phyloP scores from a whole-genome alignment of 495 filamentous ascomycete species.

The Aspergillus affinis region DNA sequence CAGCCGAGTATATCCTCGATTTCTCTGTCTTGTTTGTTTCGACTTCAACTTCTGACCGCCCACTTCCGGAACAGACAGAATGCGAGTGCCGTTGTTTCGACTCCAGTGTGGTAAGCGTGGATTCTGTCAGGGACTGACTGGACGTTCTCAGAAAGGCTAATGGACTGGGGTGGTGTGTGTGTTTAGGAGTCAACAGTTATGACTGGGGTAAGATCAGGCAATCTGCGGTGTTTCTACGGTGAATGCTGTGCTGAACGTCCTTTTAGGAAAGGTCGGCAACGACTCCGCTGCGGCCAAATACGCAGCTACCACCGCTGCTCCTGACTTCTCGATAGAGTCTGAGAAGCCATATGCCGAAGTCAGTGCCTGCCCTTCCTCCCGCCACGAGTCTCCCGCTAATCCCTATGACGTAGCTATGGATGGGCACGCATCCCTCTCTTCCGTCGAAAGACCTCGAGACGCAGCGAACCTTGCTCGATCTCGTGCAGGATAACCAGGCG shows the following conservation, averaged over 20 bases:
- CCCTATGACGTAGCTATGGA: constrained; percentile 72
- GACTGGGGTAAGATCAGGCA: constrained; percentile 73
- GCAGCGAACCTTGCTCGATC: constrained; percentile 81
- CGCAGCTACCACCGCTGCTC: constrained; percentile 70
- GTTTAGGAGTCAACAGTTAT: constrained; percentile 86
- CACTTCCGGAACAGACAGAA: constrained; percentile 35
- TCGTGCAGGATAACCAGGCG: constrained; percentile 84
- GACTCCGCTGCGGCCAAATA: constrained; percentile 73
- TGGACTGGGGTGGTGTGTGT: neutral
- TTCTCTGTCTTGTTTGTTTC: neutral
- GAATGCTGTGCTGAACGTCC: constrained; percentile 16
- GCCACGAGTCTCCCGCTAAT: constrained; percentile 2
- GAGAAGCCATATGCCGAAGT: constrained; percentile 86
- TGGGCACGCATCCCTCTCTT: constrained; percentile 96
- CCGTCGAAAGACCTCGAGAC: constrained; percentile 87
- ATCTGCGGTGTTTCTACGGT: constrained; percentile 1
- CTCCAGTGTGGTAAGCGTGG: constrained; percentile 78
- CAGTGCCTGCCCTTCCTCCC: constrained; percentile 22
- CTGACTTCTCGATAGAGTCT: constrained; percentile 71
- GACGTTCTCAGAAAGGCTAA: constrained; percentile 4
- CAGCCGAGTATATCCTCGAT: neutral
- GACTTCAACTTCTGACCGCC: neutral
- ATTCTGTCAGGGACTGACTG: neutral
- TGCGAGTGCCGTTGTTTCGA: constrained; percentile 83
- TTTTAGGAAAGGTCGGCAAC: constrained; percentile 68